These are phyloP conservation scores for Phyllosticta citrichinensis DNA, from an alignment of 2,329 filamentous ascomycete genomes.

Conservation along the genomic window DNA sequence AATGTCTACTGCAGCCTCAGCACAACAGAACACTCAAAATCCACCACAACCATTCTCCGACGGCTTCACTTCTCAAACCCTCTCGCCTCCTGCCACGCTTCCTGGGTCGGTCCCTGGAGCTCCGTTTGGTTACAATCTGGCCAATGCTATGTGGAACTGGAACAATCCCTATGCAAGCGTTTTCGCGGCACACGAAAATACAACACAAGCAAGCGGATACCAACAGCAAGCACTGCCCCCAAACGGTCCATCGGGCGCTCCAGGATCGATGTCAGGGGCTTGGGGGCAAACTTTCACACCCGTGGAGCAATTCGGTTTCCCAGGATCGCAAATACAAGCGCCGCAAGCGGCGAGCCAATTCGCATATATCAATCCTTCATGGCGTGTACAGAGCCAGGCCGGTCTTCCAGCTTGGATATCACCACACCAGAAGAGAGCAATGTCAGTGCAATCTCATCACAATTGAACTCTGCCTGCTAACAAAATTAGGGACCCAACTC, in stretches of 20 bases:
- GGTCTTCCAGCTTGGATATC: neutral
- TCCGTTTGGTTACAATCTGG: neutral
- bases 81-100: neutral
- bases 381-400: neutral
- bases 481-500: neutral
- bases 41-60: neutral
- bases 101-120: neutral
- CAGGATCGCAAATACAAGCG: neutral
- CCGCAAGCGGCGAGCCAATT: neutral
- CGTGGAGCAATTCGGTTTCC: neutral
- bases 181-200: neutral
- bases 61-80: neutral
- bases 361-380: neutral
- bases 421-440: neutral
- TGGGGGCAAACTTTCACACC: neutral
- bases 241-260: neutral
- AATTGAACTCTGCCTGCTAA: neutral
- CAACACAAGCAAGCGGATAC: neutral
- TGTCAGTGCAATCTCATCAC: neutral
- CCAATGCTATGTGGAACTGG: constrained; percentile 6
- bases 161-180: neutral
- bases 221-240: neutral
- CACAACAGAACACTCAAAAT: neutral
- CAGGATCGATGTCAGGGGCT: neutral
- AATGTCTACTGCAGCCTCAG: neutral